phyloP scores from a whole-genome alignment of 306 rosid species.

The Myrica gale region DNA sequence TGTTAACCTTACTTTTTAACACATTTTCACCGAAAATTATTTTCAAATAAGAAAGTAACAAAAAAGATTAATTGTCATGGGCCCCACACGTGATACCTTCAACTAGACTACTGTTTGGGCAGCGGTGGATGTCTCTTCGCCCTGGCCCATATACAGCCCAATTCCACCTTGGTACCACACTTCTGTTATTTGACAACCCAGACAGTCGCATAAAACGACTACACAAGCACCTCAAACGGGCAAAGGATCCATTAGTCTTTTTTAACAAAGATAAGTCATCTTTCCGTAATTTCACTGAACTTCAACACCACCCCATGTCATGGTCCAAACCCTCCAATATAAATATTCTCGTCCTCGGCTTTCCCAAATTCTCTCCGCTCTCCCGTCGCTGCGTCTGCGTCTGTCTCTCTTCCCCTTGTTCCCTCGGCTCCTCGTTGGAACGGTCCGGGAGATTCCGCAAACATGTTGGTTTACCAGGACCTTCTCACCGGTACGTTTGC shows the following conservation, averaged over 20 bases:
- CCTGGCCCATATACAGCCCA: too few relatives aligned
- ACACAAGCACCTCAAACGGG: background rate
- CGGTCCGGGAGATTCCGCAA: constrained; percentile 42
- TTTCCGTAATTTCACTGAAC: constrained; percentile 7
- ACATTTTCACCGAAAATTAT: too few relatives aligned
- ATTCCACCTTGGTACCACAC: too few relatives aligned
- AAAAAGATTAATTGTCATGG: too few relatives aligned
- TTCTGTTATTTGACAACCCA: too few relatives aligned
- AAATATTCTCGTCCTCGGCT: background rate
- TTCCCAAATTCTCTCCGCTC: constrained; percentile 19
- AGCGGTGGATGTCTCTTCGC: too few relatives aligned
- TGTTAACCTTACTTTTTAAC: too few relatives aligned
- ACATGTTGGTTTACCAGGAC: constrained; percentile 75
- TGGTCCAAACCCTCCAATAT: constrained; percentile 55
- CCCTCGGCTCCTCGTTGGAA: background rate
- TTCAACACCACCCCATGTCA: background rate
- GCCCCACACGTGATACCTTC: too few relatives aligned
- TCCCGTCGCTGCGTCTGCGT: constrained; percentile 1
- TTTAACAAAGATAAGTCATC: background rate
- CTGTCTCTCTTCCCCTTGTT: constrained; percentile 12
- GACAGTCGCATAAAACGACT: too few relatives aligned
- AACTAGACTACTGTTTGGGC: too few relatives aligned
- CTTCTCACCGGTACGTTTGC: constrained; percentile 44
- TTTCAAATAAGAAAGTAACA: too few relatives aligned
- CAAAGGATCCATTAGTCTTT: constrained; percentile 19